Base-by-base conservation (phyloP, 192 early-diverging fungal species). In the Allomyces macrogynus region DNA sequence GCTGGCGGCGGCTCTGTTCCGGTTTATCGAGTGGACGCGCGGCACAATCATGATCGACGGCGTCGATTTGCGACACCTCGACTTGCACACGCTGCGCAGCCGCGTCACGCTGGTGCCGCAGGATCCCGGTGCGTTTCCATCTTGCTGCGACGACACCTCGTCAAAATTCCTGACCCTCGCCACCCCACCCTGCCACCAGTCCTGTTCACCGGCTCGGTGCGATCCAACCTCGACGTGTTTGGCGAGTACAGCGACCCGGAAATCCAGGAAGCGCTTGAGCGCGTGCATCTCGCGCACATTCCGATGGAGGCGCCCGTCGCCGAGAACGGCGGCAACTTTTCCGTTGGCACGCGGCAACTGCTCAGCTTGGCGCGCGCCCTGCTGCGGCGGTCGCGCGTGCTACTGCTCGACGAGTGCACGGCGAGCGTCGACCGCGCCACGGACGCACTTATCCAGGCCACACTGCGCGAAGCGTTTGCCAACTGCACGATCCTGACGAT, bases 211-310 rank as follows among this genome's bases (percentile, higher is more conserved):
- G 88, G 88, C 61, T 81, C 88, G 8, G 72, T 94, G 24, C 77
- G 92, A n/a, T 86, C 87, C 64, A 96, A 96, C 72, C 70, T 99
- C 22, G 93, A 99, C 68, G 91, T 92, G 8, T 89, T 92, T 68
- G 76, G 71, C 61, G 84, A 89, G 70, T 84, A 85, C 71, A 74
- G 69, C 25, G 95, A 98, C 61, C 75, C 76, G 62, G 75, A 81
- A 23, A 72, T 96, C n/a, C 92, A 84, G 84, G 80, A 83, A 20
- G 82, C 85, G 5, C 76, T 98, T 25, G 73, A 77, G 44, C 74
- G 89, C 8, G 89, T 92, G 7, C 85, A 86, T 10, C 60, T 65
- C 12, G 60, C 18, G 16, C 40, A 44, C 20, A 71, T 71, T n/a
- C 73, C 68, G 16, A 71, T 96, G 24, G 92, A 95, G 26, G 73